These are phyloP conservation scores for Calonectria pteridis DNA, from an alignment of 2,329 filamentous ascomycete species.

Conservation along the genomic window DNA sequence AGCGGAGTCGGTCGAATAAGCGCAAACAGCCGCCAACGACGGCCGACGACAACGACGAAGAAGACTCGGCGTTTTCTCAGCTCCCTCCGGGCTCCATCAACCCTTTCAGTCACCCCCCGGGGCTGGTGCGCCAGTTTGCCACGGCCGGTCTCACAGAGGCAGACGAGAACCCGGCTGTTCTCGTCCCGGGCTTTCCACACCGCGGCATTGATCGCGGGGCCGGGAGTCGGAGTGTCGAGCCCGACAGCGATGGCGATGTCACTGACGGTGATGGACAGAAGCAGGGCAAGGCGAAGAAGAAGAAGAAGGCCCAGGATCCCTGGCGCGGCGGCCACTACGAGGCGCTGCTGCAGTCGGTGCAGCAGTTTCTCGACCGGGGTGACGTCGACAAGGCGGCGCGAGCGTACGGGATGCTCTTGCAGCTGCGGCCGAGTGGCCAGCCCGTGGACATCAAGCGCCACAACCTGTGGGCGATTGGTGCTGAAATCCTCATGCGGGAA, in stretches of 20 bases:
- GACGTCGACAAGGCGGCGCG: slow-evolving; percentile 80
- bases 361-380: slow-evolving; percentile 77
- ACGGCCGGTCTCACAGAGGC: slow-evolving; percentile 65
- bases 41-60: slow-evolving; percentile 5
- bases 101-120: slow-evolving; percentile 66
- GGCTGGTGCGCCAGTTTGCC: slow-evolving; percentile 64
- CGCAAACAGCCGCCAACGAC: slow-evolving; percentile 34
- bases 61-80: slow-evolving; percentile 27
- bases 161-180: slow-evolving; percentile 57
- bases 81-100: slow-evolving; percentile 58
- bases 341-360: slow-evolving; percentile 76
- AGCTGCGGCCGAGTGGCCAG: slow-evolving; percentile 56
- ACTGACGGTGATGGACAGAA: slow-evolving; percentile 71
- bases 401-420: slow-evolving; percentile 80
- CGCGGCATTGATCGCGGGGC: slow-evolving; percentile 43
- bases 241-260: slow-evolving; percentile 56
- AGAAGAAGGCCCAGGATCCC: slow-evolving; percentile 27
- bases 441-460: slow-evolving; percentile 77
- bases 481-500: slow-evolving; percentile 82
- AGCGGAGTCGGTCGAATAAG: slow-evolving; percentile 32
- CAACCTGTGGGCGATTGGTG: slow-evolving; percentile 85
- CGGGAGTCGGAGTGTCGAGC: slow-evolving; percentile 27
- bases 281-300: slow-evolving; percentile 29
- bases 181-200: slow-evolving; percentile 64
- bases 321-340: slow-evolving; percentile 65